Evolutionary conservation across 345 rosid genomes (phyloP).

Genomic region (Iberis pinnata): DNA sequence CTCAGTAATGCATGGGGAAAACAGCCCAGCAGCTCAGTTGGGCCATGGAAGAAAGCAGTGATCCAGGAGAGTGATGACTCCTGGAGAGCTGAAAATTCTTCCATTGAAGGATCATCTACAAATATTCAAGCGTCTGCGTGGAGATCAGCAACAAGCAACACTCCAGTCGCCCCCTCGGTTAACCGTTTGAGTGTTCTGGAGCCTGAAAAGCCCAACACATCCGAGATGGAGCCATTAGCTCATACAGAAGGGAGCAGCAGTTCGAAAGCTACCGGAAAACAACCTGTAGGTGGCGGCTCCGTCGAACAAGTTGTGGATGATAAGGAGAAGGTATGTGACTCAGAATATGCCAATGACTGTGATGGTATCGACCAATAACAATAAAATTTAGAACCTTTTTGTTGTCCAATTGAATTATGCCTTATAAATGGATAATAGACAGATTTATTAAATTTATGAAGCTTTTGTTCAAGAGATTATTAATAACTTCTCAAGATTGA

Average conservation of each 20-base stretch:
- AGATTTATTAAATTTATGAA: no score
- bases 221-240: conserved; percentile 21
- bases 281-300: conserved; percentile 29
- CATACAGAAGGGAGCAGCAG: conserved; percentile 34
- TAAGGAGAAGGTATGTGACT: conserved; percentile 83
- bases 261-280: conserved; percentile 20
- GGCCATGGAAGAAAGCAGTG: conserved; percentile 84
- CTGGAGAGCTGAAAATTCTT: conserved; percentile 54
- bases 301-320: conserved; percentile 55
- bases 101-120: conserved; percentile 28
- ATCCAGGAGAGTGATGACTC: conserved; percentile 54
- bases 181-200: conserved; percentile 72
- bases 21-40: conserved; percentile 10
- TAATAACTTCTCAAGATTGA: not conserved
- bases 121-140: conserved; percentile 39
- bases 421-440: no score
- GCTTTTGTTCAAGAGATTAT: not conserved
- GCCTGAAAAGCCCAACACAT: conserved; percentile 22
- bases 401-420: no score
- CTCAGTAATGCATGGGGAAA: conserved; percentile 58
- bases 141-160: conserved; percentile 41
- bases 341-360: conserved; percentile 4
- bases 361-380: no score
- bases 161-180: conserved; percentile 44
- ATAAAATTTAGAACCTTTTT: no score